Conservation (phyloP, 2,329 filamentous ascomycete species). For the Amauroascus verrucosus region DNA sequence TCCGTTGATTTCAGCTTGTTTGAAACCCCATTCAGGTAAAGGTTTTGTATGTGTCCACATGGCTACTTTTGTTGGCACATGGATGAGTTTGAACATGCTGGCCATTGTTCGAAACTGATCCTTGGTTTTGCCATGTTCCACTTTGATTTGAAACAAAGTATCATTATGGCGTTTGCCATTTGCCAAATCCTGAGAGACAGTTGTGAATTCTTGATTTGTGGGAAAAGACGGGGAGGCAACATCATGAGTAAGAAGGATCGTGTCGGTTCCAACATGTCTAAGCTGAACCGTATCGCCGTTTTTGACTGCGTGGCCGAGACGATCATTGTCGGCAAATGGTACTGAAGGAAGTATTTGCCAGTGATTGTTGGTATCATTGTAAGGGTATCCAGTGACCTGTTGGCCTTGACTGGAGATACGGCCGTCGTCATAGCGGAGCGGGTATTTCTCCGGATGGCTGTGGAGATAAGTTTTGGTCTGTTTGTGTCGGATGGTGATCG, state of each 20-base stretch:
- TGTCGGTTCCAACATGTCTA: slow-evolving; percentile 75
- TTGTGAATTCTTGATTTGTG: slow-evolving; percentile 98
- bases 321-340: slow-evolving; percentile 43
- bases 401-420: slow-evolving; percentile 95
- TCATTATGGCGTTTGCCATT: slow-evolving; percentile 69
- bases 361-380: slow-evolving; percentile 97
- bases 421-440: slow-evolving; percentile 91
- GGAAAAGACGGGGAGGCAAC: slow-evolving; percentile 93
- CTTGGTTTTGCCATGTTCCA: slow-evolving; percentile 70
- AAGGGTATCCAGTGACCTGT: slow-evolving; percentile 95
- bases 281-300: slow-evolving; percentile 81
- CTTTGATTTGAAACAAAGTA: slow-evolving; percentile 82
- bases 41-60: slow-evolving; percentile 98
- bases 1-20: slow-evolving; percentile 97
- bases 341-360: slow-evolving; percentile 79
- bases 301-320: slow-evolving; percentile 55
- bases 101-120: slow-evolving; percentile 85
- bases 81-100: slow-evolving; percentile 90
- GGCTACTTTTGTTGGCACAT: slow-evolving; percentile 87
- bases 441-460: slow-evolving; percentile 81
- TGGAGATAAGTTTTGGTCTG: slow-evolving; percentile 95
- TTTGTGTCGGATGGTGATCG: slow-evolving; percentile 82
- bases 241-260: slow-evolving; percentile 82
- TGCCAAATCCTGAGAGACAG: slow-evolving; percentile 61
- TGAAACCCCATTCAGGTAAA: slow-evolving; percentile 93